phyloP scores from a whole-genome alignment of 2,329 filamentous ascomycete genomes.

The Aspergillus terreus region DNA sequence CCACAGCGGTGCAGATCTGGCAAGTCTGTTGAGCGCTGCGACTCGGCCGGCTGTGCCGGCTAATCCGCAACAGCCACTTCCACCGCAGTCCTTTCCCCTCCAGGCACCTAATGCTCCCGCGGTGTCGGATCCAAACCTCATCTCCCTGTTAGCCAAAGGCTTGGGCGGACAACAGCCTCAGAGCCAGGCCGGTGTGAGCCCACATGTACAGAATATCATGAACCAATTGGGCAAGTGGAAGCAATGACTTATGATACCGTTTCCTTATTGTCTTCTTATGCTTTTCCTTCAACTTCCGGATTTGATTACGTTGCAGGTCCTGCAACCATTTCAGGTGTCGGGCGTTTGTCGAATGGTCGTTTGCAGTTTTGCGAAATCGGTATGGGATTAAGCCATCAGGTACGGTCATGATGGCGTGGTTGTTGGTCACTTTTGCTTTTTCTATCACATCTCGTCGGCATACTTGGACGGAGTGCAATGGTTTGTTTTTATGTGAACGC shows the following conservation, averaged over 20 bases:
- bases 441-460: conserved; percentile 2
- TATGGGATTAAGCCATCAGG: conserved; percentile 4
- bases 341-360: conserved; percentile 16
- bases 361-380: conserved; percentile 8
- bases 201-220: conserved; percentile 48
- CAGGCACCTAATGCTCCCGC: conserved; percentile 25
- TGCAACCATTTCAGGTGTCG: conserved; percentile 10
- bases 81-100: conserved; percentile 27
- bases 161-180: conserved; percentile 34
- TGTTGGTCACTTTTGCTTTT: conserved; percentile 7
- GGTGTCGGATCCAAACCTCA: conserved; percentile 33
- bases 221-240: conserved; percentile 47
- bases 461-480: conserved; percentile 10
- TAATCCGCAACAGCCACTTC: conserved; percentile 25
- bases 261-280: conserved; percentile 15
- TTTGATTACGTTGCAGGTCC: conserved; percentile 9
- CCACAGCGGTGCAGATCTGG: conserved; percentile 35
- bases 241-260: conserved; percentile 32
- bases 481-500: conserved; percentile 3
- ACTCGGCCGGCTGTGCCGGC: conserved; percentile 34
- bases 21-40: conserved; percentile 38
- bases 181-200: conserved; percentile 27
- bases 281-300: conserved; percentile 15
- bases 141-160: conserved; percentile 37
- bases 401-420: conserved; percentile 7